A percentile compares a stretch with the other conserved stretches of the same genome.
Evolutionary conservation across 495 filamentous ascomycete genomes (phyloP).

Genomic region (Chaetomium fimeti): DNA sequence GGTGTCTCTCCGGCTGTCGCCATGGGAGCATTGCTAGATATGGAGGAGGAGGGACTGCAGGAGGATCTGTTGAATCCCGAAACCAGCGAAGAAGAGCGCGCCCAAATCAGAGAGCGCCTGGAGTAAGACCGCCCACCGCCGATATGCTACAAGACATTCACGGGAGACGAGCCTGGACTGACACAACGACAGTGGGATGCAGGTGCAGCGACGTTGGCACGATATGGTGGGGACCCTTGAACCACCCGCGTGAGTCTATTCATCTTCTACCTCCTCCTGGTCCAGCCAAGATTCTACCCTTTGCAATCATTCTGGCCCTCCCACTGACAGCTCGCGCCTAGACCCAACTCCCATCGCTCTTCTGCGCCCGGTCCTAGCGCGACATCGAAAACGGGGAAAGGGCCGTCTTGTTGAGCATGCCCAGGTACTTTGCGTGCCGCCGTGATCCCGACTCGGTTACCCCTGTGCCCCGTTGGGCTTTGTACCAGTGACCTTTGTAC

Average conservation of each 20-base stretch:
- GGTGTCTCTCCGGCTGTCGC: background rate
- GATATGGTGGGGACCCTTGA: background rate
- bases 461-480: background rate
- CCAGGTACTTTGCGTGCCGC: background rate
- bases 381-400: background rate
- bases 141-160: background rate
- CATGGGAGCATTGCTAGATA: background rate
- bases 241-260: background rate
- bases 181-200: background rate
- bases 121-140: background rate
- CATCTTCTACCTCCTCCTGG: background rate
- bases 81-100: background rate
- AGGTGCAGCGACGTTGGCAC: constrained; percentile 5
- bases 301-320: background rate
- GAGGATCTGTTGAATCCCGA: background rate
- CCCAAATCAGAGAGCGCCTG: background rate
- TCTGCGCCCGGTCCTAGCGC: background rate
- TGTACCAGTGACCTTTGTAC: background rate
- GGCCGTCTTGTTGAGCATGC: background rate
- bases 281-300: background rate
- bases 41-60: background rate
- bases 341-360: background rate
- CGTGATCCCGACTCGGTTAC: background rate
- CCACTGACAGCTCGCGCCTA: background rate
- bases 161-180: background rate